These are phyloP conservation scores for Centaurea solstitialis DNA, from an alignment of 129 eudicot genomes.

Conservation along the genomic window DNA sequence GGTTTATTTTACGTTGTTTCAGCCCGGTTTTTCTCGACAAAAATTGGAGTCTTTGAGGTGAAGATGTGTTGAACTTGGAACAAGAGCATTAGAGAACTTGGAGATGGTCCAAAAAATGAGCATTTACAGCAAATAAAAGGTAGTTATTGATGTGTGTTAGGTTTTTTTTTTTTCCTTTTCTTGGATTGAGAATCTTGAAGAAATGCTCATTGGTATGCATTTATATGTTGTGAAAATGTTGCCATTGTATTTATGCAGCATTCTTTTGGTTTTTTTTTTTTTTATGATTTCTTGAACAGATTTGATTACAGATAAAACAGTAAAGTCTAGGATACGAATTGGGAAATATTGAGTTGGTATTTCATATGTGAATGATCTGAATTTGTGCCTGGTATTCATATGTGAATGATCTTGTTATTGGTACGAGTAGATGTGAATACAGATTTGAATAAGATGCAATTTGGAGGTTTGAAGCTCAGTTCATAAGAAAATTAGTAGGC, in stretches of 20 bases:
- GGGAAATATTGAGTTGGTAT: not conserved
- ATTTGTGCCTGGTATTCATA: not conserved
- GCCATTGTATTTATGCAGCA: slow-evolving; percentile 23
- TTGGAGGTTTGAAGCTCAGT: not conserved
- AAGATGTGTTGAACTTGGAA: slow-evolving; percentile 12
- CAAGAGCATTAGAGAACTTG: slow-evolving; percentile 3
- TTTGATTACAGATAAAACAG: not conserved
- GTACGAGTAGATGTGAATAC: not conserved
- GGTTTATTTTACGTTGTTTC: slow-evolving; percentile 43
- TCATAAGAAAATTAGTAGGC: not conserved
- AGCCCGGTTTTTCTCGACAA: slow-evolving; percentile 91
- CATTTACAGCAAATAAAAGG: slow-evolving; percentile 17
- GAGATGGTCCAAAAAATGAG: not conserved
- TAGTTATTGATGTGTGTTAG: slow-evolving; percentile 13
- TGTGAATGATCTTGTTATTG: not conserved
- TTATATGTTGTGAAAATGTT: slow-evolving; percentile 6
- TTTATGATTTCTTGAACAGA: not conserved
- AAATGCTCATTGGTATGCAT: slow-evolving; percentile 6
- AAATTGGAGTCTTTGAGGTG: slow-evolving; percentile 44
- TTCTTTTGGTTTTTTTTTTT: slow-evolving; percentile 1
- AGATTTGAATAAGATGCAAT: not conserved
- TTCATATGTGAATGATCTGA: not conserved
- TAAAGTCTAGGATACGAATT: not conserved
- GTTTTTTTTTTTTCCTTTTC: not conserved
- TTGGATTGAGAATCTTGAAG: slow-evolving; percentile 2